Evolutionary conservation across 2,329 filamentous ascomycete genomes (phyloP).

Genomic region (Penicillium sp.): DNA sequence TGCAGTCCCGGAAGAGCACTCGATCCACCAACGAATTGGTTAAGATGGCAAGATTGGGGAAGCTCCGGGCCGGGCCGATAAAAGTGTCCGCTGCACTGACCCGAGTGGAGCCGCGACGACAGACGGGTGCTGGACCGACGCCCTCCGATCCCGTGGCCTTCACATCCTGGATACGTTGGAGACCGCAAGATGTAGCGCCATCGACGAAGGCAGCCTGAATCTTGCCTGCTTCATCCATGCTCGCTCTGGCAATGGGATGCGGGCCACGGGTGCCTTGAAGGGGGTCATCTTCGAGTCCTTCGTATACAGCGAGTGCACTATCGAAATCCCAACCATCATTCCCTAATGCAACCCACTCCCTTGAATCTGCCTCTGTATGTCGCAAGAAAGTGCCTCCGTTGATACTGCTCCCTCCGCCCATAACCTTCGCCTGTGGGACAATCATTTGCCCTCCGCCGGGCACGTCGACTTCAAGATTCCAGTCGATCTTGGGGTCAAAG

Average conservation of each 20-base stretch:
- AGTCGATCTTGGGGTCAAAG: conserved; percentile 14
- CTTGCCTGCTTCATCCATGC: conserved; percentile 9
- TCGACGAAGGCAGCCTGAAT: conserved; percentile 14
- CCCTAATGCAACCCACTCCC: conserved; percentile 14
- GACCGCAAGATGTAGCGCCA: conserved; percentile 3
- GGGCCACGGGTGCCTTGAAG: conserved; percentile 8
- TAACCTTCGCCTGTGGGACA: conserved; percentile 15
- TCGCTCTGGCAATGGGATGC: conserved; percentile 11
- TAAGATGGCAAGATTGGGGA: conserved; percentile 11
- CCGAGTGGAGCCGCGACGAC: conserved; percentile 9
- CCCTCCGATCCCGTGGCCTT: conserved; percentile 14
- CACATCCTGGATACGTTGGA: conserved; percentile 7
- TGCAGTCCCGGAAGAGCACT: conserved; percentile 5
- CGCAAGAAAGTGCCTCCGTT: conserved; percentile 15
- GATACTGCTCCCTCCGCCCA: conserved; percentile 18
- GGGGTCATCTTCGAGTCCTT: conserved; percentile 8
- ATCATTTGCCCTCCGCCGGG: conserved; percentile 9
- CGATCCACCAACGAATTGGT: conserved; percentile 8
- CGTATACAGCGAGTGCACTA: conserved; percentile 11
- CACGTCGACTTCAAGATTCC: conserved; percentile 13
- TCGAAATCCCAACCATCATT: conserved; percentile 13
- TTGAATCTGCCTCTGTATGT: conserved; percentile 7
- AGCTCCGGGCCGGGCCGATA: conserved; percentile 11
- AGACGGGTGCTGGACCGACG: conserved; percentile 14
- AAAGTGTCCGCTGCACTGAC: conserved; percentile 16